Evolutionary conservation across 1,284 basidiomycete genomes (phyloP).

Genomic region (Boletus albobrunnescens): DNA sequence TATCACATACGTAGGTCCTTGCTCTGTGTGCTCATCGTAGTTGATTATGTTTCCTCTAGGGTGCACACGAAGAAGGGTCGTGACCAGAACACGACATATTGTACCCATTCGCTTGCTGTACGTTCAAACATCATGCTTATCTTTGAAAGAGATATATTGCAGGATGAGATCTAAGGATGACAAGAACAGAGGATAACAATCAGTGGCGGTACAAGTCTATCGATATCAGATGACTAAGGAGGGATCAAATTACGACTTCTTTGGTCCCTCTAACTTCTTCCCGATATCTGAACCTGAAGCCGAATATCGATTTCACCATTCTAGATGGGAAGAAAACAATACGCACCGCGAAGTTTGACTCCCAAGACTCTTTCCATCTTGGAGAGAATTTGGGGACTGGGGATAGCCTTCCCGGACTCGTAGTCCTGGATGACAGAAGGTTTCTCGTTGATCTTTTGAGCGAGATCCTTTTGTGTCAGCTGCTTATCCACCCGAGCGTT

Average conservation of each 20-base stretch:
- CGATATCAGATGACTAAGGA: conserved; percentile 25
- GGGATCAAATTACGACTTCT: conserved; percentile 55
- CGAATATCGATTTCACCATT: conserved; percentile 6
- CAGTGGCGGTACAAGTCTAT: conserved; percentile 13
- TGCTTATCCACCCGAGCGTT: conserved; percentile 74
- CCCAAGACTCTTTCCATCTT: conserved; percentile 90
- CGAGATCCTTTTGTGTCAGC: conserved; percentile 91
- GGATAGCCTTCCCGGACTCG: conserved; percentile 85
- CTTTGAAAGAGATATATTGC: conserved; percentile 25
- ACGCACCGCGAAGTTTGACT: conserved; percentile 87
- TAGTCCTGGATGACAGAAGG: conserved; percentile 86
- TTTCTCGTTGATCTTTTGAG: conserved; percentile 90
- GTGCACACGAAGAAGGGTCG: conserved; percentile 27
- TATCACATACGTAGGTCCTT: conserved; percentile 66
- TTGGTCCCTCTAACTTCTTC: conserved; percentile 73
- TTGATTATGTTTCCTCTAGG: conserved; percentile 13
- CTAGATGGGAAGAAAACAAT: not conserved
- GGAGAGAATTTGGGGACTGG: conserved; percentile 83
- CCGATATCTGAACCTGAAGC: conserved; percentile 68
- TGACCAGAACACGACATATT: too few species aligned
- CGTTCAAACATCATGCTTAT: conserved; percentile 3
- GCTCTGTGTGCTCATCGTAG: not conserved
- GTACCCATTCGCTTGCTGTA: conserved; percentile 10
- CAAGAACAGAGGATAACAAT: conserved; percentile 14
- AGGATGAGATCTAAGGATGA: conserved; percentile 22